Evolutionary conservation across 78 protist genomes (phyloP).

Genomic region (Pigoraptor vietnamica): DNA sequence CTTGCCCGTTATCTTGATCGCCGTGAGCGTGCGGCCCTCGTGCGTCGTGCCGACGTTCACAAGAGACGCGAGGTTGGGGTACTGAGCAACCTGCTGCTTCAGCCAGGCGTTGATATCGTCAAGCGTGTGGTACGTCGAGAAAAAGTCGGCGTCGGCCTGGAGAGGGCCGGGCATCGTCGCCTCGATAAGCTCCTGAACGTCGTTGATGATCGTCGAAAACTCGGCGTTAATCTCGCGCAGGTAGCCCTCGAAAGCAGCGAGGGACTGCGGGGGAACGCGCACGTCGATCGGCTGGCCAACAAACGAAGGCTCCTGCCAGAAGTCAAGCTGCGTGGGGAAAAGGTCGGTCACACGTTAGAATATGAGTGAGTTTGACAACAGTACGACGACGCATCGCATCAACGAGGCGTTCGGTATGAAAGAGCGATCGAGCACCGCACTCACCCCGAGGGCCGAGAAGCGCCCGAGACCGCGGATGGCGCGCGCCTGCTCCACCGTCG

Average conservation of each 20-base stretch:
- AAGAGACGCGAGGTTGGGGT: not conserved
- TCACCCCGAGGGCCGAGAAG: not conserved
- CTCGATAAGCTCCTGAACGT: not conserved
- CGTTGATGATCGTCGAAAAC: not conserved
- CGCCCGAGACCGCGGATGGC: not conserved
- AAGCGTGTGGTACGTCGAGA: not conserved
- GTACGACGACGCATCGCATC: not conserved
- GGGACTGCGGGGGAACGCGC: not conserved
- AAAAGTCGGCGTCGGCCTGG: not conserved
- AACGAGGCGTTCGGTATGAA: not conserved
- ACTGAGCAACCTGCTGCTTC: not conserved
- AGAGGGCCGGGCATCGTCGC: not conserved
- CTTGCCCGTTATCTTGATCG: not conserved
- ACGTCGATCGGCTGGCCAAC: not conserved
- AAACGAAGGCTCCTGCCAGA: not conserved
- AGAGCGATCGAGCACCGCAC: not conserved
- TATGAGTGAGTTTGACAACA: not conserved
- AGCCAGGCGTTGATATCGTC: slow-evolving; percentile 7
- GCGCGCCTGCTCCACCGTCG: not conserved
- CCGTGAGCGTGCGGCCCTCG: slow-evolving; percentile 12
- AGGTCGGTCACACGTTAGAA: not conserved
- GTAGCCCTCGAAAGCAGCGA: not conserved
- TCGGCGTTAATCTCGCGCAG: not conserved
- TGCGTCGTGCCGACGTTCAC: not conserved
- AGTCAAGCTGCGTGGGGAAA: not conserved